These are phyloP conservation scores for Lactarius psammicola DNA, from an alignment of 768 basidiomycete species.

Conservation along the genomic window DNA sequence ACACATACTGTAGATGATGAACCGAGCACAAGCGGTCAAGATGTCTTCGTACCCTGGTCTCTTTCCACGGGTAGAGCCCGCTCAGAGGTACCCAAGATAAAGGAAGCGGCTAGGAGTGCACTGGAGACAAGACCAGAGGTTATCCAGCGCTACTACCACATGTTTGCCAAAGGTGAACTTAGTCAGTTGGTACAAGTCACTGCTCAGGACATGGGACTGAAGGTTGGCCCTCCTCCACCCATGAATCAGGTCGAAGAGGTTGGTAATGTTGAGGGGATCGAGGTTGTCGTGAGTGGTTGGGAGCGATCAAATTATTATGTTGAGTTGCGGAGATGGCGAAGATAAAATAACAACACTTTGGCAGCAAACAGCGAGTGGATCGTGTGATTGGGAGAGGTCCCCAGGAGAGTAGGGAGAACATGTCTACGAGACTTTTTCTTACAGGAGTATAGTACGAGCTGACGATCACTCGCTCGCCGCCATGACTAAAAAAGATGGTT, in stretches of 20 bases:
- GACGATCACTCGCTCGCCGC: constrained; percentile 78
- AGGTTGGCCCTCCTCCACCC: constrained; percentile 43
- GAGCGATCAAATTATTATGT: constrained; percentile 88
- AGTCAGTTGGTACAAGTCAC: constrained; percentile 58
- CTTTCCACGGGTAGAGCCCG: constrained; percentile 41
- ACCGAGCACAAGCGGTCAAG: constrained; percentile 47
- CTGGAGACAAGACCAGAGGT: constrained; percentile 39
- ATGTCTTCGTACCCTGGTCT: constrained; percentile 93
- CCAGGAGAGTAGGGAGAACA: constrained; percentile 8
- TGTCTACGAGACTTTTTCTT: constrained; percentile 15
- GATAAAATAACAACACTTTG: not conserved
- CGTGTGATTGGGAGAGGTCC: not conserved
- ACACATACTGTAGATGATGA: constrained; percentile 31
- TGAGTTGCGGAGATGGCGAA: constrained; percentile 65
- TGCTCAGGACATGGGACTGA: constrained; percentile 53
- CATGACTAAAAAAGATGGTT: constrained; percentile 62
- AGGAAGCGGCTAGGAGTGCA: constrained; percentile 28
- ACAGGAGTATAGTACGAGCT: constrained; percentile 33
- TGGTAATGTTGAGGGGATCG: constrained; percentile 46
- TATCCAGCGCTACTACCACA: constrained; percentile 93
- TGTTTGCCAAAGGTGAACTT: constrained; percentile 86
- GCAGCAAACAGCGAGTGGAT: constrained; percentile 10
- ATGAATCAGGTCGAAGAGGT: constrained; percentile 11
- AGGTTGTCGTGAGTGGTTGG: constrained; percentile 75
- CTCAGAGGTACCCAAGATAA: constrained; percentile 26